Base-by-base conservation (phyloP, 768 basidiomycete genomes). In the Leucocoprinus sp. region DNA sequence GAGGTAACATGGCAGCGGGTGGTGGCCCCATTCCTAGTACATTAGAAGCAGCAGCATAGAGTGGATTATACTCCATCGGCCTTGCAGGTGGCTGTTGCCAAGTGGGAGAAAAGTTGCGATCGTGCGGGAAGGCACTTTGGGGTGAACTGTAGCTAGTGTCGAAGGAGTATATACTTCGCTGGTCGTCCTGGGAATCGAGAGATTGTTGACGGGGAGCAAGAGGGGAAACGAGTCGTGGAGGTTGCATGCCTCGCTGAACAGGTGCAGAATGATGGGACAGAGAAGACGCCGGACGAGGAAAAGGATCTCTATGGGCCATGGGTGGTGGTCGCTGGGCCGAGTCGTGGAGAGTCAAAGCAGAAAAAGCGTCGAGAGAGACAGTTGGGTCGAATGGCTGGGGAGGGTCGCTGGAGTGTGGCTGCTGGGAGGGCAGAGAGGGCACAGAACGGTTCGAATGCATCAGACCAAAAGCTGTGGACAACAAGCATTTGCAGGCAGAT, bases 11-110 rank as follows among this genome's bases (percentile, higher is more conserved):
- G 44, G 43, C 56, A 37, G 42, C 66, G 15, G 74, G 75, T 36
- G 82, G 82, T 15, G 77, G 83, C 0, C 74, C 79, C 76, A 86
- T 80, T 12, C 87, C 87, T 12, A 91, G 71, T 7, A 89, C 82
- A 59, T 84, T 78, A 7, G 87, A 86, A 7, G 88, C 88, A 11
- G 86, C 87, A 8, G 75, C 73, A 59, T 86, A 83, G 9, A 87
- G 61, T 28, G 72, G 66, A 57, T 80, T 76, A 52, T 76, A 79
- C 43, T 74, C 71, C 24, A 60, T 61, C 12, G 61, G 58, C 40
- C 51, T 63, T 21, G 21, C 8, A 8, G 66, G 55, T 17, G 42
- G 18, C 6, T 7, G 31, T 35, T 56, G 57, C 61, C 60, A 60
- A 47, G 59, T 58, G 19, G 54, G 44, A 35, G 54, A 52, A 40